Base-by-base conservation (phyloP, 1,284 basidiomycete genomes). In the Rhodotorula glutinis region DNA sequence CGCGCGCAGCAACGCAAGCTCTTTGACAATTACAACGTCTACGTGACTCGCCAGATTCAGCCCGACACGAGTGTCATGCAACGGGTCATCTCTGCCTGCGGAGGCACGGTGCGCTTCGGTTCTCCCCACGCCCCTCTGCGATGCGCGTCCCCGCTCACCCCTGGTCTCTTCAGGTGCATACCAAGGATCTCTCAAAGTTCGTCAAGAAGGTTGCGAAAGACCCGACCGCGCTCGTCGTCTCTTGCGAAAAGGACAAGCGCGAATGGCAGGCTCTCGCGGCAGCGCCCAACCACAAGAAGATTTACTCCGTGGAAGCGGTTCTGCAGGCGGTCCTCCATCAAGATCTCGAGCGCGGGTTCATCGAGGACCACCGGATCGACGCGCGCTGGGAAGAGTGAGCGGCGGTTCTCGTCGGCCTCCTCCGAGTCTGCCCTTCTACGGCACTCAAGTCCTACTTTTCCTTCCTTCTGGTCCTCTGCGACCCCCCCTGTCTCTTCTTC, bases 21-120 rank as follows among this genome's bases (percentile, higher is more conserved):
- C 2, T 85, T 92, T 65, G 79, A 82, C 11, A 83, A 83, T 7
- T 84, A 84, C 76, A 84, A 82, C 0, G 90, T 92, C 79, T 91
- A 89, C 73, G 78, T 90, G 62, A 91, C 89, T 10, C 53, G 41
- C 8, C 30, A 38, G 11, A 53, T 65, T 2, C 8, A 19, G 11
- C 66, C 72, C 8, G 69, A 67, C 11, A 16, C 40, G 13, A 27
- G 21, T 13, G 53, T 51, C 17, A 60, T 71, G 38, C 55, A 54
- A 53, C 19, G 61, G 1, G 67, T 73, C 57, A 40, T 69, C 13
- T 25, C 52, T 21, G 67, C 69, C 11, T 57, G 65, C 27, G 66
- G 65, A 16, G 72, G 62, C 16, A 55, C 57, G 3, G 72, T 73
- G 30, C 30, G 69, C 59, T 2, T 16, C n/a, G n/a, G 9, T 27